Conservation (phyloP, 108 stramenopile genomes). For the Ochromonas danica region DNA sequence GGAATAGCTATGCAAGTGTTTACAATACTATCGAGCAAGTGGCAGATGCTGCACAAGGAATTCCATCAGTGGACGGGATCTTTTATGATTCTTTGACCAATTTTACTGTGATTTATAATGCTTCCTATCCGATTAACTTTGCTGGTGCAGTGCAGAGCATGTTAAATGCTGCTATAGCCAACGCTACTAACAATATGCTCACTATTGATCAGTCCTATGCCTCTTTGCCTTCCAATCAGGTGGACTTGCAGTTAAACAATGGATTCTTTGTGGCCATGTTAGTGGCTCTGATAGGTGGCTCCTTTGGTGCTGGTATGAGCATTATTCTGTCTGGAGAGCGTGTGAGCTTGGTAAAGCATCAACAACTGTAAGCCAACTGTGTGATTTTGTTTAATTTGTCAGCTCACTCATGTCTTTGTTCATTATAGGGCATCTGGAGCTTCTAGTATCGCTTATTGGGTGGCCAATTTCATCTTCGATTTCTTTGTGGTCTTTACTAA, state of each 20-base stretch:
- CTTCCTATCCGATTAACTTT: slow-evolving; percentile 25
- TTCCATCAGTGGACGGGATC: not conserved
- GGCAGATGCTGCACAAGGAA: not conserved
- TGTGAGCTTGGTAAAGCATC: slow-evolving; percentile 32
- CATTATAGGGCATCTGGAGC: slow-evolving; percentile 26
- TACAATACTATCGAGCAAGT: not conserved
- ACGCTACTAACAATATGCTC: not conserved
- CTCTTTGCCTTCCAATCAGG: not conserved
- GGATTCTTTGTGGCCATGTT: not conserved
- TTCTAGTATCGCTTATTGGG: slow-evolving; percentile 28
- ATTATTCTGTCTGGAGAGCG: slow-evolving; percentile 31
- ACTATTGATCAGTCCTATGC: not conserved
- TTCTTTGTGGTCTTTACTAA: not conserved
- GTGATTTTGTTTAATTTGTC: not conserved
- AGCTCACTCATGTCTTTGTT: not conserved
- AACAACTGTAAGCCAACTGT: slow-evolving; percentile 11
- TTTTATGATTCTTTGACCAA: not conserved
- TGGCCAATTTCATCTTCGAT: slow-evolving; percentile 30
- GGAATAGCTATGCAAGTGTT: not conserved
- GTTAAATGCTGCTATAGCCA: not conserved
- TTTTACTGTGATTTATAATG: slow-evolving; percentile 33
- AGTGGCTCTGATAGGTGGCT: slow-evolving; percentile 2
- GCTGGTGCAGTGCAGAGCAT: not conserved
- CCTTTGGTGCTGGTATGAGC: slow-evolving; percentile 29
- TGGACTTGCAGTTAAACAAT: slow-evolving; percentile 1